These are phyloP conservation scores for Aspergillus aculeatinus DNA, from an alignment of 2,329 filamentous ascomycete genomes.

Conservation along the genomic window DNA sequence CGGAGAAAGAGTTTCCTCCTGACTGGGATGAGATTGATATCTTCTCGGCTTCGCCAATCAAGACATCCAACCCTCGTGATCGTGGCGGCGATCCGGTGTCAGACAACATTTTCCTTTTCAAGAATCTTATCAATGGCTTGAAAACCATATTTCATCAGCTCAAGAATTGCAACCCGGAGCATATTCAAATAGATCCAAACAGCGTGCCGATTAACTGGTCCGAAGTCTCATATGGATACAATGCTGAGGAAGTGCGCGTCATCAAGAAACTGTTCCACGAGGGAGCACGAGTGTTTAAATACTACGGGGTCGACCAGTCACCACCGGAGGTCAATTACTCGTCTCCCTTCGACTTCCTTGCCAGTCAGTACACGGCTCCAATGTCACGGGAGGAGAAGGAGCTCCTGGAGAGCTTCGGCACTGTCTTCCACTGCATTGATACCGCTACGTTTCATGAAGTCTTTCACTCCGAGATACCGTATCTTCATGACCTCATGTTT, in stretches of 20 bases:
- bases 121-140: constrained; percentile 89
- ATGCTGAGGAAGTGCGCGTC: constrained; percentile 93
- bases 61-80: constrained; percentile 87
- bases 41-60: constrained; percentile 93
- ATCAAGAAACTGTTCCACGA: constrained; percentile 97
- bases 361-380: constrained; percentile 91
- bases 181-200: constrained; percentile 67
- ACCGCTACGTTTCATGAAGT: constrained; percentile 98
- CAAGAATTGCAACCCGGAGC: constrained; percentile 76
- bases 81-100: constrained; percentile 84
- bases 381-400: constrained; percentile 97
- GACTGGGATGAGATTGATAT: constrained; percentile 99
- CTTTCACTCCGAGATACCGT: constrained; percentile 94
- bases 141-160: constrained; percentile 97
- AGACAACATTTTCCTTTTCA: constrained; percentile 98
- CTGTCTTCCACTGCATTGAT: constrained; percentile 97
- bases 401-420: constrained; percentile 93
- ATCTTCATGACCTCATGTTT: constrained; percentile 96
- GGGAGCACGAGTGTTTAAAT: constrained; percentile 92
- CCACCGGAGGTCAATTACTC: constrained; percentile 69
- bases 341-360: constrained; percentile 86
- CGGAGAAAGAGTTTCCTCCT: constrained; percentile 74
- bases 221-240: constrained; percentile 94
- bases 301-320: constrained; percentile 87
- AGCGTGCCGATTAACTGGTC: constrained; percentile 88